These are phyloP conservation scores for Puccinia hordei DNA, from an alignment of 1,284 basidiomycete species.

Conservation along the genomic window DNA sequence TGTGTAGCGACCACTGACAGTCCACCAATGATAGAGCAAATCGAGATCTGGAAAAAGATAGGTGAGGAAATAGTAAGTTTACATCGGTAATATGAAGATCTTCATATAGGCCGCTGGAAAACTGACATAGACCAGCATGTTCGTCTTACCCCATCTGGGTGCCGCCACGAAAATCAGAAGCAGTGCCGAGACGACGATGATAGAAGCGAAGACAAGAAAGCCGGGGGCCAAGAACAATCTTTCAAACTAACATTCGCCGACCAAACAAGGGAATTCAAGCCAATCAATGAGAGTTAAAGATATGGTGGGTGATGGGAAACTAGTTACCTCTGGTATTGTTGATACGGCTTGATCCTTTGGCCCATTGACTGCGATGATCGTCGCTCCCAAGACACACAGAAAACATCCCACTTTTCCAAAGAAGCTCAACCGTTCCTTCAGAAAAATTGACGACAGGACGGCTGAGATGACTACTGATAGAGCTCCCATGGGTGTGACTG, in stretches of 20 bases:
- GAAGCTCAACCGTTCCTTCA: conserved; percentile 86
- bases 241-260: conserved; percentile 66
- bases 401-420: conserved; percentile 78
- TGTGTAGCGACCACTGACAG: conserved; percentile 94
- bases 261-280: not conserved
- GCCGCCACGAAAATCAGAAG: conserved; percentile 77
- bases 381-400: conserved; percentile 82
- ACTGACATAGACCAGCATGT: conserved; percentile 83
- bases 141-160: conserved; percentile 84
- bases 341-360: conserved; percentile 78
- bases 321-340: conserved; percentile 65
- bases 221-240: conserved; percentile 80
- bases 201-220: conserved; percentile 75
- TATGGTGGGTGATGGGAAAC: not conserved
- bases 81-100: not conserved
- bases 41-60: conserved; percentile 64
- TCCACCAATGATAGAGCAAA: conserved; percentile 95
- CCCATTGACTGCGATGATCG: conserved; percentile 76
- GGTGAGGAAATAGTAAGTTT: not conserved
- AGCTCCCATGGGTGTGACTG: conserved; percentile 88
- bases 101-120: conserved; percentile 1
- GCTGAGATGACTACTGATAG: conserved; percentile 95
- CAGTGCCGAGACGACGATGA: conserved; percentile 69
- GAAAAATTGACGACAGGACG: conserved; percentile 85
- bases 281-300: not conserved